Evolutionary conservation across 192 early-diverging fungal genomes (phyloP).

Genomic region (Linnemannia zychae): DNA sequence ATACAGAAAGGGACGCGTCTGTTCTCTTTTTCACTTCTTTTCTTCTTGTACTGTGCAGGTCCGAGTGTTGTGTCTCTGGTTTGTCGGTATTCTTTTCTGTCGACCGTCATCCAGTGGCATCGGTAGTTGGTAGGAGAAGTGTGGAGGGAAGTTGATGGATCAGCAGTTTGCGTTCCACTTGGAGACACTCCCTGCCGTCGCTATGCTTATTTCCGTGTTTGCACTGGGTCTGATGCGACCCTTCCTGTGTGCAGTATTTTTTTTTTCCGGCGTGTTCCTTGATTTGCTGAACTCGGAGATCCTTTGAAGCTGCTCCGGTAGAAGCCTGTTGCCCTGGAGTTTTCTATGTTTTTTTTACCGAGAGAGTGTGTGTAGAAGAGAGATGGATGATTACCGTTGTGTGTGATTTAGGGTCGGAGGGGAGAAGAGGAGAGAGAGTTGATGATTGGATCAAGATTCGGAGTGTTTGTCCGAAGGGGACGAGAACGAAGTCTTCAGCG

Average conservation of each 20-base stretch:
- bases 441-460: background rate
- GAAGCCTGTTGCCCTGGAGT: background rate
- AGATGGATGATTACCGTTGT: conserved; percentile 9
- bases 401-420: conserved; percentile 8
- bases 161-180: background rate
- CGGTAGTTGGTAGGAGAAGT: background rate
- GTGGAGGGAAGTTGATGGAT: background rate
- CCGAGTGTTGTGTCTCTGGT: background rate
- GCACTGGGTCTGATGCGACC: background rate
- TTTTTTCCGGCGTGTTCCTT: conserved; percentile 8
- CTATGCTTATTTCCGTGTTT: background rate
- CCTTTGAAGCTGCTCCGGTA: background rate
- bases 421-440: conserved; percentile 6
- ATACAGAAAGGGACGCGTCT: background rate
- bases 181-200: background rate
- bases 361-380: background rate
- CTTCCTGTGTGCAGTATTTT: background rate
- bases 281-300: background rate
- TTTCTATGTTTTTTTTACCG: background rate
- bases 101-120: background rate
- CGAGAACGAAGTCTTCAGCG: too few species aligned
- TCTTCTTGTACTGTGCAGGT: background rate
- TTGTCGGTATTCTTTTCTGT: background rate
- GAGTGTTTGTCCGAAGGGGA: too few species aligned
- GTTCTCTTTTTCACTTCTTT: background rate